Base-by-base conservation (phyloP, 1,284 basidiomycete species). In the Leccinum pachyderme region DNA sequence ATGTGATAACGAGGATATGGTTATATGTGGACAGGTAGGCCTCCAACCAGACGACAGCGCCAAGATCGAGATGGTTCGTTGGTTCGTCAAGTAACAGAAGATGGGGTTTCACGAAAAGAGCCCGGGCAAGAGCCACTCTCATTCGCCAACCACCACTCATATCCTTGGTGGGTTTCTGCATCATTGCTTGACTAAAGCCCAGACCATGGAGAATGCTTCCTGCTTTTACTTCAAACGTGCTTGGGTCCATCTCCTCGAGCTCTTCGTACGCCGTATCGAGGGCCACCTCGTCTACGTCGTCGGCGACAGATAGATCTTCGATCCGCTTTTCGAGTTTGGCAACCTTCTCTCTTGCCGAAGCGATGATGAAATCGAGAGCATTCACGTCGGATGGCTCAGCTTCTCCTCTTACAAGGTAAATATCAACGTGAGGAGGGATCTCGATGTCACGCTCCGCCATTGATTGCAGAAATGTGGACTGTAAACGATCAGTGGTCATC, bases 101-200 rank as follows among this genome's bases (percentile, higher is more conserved):
- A 78, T 99, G 96, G 5, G 96, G 95, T 77, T 97, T 98, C 73
- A 98, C 78, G 76, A 99, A 98, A 51, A 99, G 81, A 1, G 96
- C 96, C 59, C 95, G 84, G 27, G 96, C 96, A 49, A 99, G 87
- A 13, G 97, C 92, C 58, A 99, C 95, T 73, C 97, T 88, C 96
- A 98, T 98, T 60, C 96, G 84, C 96, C 96, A 98, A 69, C 95
- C 95, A 84, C 95, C 96, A 67, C 87, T 91, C 93, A 99, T 97
- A 73, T 98, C 96, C 77, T 95, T 96, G 52, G 96, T 98, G 13
- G 95, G 91, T 73, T 92, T 93, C 72, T 82, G 83, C 95, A 98
- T 98, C 96, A 98, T 98, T 54, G 79, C 72, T 68, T 83, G 82
- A 55, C 81, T 82, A 80, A 99, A 99, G 25, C 96, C 96, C 43